phyloP scores from a whole-genome alignment of 2,329 filamentous ascomycete genomes.

The Trichophyton rubrum region DNA sequence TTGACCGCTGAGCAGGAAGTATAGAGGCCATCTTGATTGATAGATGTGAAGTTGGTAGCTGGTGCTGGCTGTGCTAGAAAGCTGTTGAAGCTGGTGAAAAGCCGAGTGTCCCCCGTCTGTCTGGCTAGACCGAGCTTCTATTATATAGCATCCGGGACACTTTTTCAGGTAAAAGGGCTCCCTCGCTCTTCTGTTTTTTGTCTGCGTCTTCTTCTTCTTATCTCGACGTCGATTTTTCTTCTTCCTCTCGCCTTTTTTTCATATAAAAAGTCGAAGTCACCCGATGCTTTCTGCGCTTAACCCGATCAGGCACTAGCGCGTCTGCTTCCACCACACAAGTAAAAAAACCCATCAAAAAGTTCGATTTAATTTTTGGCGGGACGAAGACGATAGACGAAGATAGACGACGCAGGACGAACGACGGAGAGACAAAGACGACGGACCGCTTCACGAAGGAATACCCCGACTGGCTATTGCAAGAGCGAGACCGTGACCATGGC shows the following conservation, averaged over 20 bases:
- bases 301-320: constrained; percentile 6
- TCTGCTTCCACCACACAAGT: constrained; percentile 2
- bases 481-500: constrained; percentile 35
- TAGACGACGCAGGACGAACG: background rate
- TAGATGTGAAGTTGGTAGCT: background rate
- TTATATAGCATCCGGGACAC: background rate
- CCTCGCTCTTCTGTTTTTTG: background rate
- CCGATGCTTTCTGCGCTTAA: constrained; percentile 3
- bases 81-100: background rate
- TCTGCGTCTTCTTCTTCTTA: background rate
- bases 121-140: background rate
- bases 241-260: background rate
- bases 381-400: background rate
- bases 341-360: background rate
- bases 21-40: background rate
- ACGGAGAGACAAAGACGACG: background rate
- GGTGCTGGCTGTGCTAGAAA: background rate
- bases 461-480: background rate
- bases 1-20: background rate
- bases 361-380: background rate
- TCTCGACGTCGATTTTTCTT: background rate
- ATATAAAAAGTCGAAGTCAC: background rate
- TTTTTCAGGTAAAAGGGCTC: background rate
- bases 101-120: background rate
- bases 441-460: background rate